Percentiles rank a stretch among this genome's conserved stretches.
Conservation (phyloP, 1,284 basidiomycete genomes). For the Vanrija sp. region DNA sequence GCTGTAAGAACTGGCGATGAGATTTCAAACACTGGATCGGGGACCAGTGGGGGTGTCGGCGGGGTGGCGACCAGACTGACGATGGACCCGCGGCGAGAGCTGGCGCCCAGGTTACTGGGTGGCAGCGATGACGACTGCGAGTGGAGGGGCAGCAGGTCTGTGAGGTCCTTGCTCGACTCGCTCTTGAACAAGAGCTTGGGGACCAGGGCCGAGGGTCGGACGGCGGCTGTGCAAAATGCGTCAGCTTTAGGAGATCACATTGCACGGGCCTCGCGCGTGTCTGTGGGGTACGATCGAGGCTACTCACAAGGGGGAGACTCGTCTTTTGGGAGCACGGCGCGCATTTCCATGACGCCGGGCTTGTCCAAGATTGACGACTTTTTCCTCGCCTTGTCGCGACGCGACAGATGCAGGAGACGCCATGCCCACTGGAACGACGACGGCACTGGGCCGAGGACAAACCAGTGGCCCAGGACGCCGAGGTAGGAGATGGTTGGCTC, state of each 20-base stretch:
- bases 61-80: conserved; percentile 29
- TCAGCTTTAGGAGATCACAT: too few relatives aligned
- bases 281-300: too few relatives aligned
- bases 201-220: conserved; percentile 7
- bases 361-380: conserved; percentile 28
- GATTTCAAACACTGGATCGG: conserved; percentile 20
- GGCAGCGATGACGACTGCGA: conserved; percentile 26
- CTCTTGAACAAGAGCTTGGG: conserved; percentile 20
- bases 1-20: conserved; percentile 66
- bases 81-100: conserved; percentile 35
- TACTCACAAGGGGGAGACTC: conserved; percentile 20
- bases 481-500: conserved; percentile 35
- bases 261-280: too few relatives aligned
- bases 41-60: conserved; percentile 24
- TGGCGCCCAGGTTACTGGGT: neutral
- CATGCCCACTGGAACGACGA: conserved; percentile 33
- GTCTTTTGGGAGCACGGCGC: conserved; percentile 35
- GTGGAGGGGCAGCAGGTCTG: conserved; percentile 44
- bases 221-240: neutral
- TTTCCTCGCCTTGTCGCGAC: conserved; percentile 38
- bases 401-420: conserved; percentile 18
- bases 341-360: conserved; percentile 39
- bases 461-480: conserved; percentile 42
- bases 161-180: conserved; percentile 19
- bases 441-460: conserved; percentile 34